Evolutionary conservation across 352 stramenopile genomes (phyloP).

Genomic region (Blastocystis hominis): DNA sequence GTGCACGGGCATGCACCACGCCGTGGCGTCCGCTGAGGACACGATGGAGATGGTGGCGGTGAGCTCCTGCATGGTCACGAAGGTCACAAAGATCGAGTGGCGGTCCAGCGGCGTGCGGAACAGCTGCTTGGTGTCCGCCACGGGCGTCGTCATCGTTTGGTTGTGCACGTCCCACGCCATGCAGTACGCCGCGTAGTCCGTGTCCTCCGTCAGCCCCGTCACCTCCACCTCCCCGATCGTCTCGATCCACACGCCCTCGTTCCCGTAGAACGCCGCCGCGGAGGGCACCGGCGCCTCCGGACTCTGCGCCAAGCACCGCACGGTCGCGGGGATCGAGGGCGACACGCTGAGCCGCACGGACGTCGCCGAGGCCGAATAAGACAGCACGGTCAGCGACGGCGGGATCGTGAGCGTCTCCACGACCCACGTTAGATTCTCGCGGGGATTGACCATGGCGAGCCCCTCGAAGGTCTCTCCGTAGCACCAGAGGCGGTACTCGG

Average conservation of each 20-base stretch:
- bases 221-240: neutral
- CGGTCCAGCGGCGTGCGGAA: conserved; percentile 21
- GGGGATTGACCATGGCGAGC: neutral
- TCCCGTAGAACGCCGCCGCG: neutral
- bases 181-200: conserved; percentile 22
- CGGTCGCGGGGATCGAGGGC: neutral
- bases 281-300: neutral
- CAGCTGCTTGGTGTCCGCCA: neutral
- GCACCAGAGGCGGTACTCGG: conserved; percentile 34
- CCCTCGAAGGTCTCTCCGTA: conserved; percentile 29
- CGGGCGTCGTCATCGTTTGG: conserved; percentile 11
- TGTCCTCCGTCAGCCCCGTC: neutral
- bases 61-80: neutral
- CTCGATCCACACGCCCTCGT: neutral
- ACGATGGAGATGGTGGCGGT: conserved; percentile 7
- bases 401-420: neutral
- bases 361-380: neutral
- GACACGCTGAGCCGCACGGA: neutral
- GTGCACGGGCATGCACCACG: neutral
- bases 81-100: neutral
- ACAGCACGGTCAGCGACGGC: neutral
- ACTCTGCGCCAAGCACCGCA: conserved; percentile 3
- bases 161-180: neutral
- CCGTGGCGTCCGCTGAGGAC: neutral
- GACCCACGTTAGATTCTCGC: neutral